These are phyloP conservation scores for Ophiosphaerella narmari DNA, from an alignment of 2,329 filamentous ascomycete species.

Conservation along the genomic window DNA sequence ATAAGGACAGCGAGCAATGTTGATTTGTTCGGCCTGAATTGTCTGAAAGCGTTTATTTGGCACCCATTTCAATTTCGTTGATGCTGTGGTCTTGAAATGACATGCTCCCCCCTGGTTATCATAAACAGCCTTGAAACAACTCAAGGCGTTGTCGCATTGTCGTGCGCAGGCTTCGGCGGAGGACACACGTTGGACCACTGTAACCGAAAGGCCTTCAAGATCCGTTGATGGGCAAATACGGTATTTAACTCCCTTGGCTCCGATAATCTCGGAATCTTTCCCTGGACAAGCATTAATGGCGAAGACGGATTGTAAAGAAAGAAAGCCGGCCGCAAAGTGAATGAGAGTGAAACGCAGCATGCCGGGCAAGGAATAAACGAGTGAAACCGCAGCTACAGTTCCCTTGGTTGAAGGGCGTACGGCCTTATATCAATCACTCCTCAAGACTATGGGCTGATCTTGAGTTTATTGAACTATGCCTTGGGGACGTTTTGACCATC, in stretches of 20 bases:
- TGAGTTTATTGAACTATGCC: too few species aligned
- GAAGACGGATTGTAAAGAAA: conserved; percentile 19
- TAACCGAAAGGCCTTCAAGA: conserved; percentile 16
- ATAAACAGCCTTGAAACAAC: conserved; percentile 35
- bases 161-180: conserved; percentile 27
- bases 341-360: conserved; percentile 20
- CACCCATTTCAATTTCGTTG: conserved; percentile 23
- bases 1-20: conserved; percentile 29
- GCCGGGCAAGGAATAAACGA: conserved; percentile 1
- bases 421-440: too few species aligned
- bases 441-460: too few species aligned
- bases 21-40: conserved; percentile 29
- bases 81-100: conserved; percentile 23
- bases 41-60: conserved; percentile 22
- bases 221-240: conserved; percentile 27
- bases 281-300: conserved; percentile 27
- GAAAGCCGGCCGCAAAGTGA: conserved; percentile 15
- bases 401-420: too few species aligned
- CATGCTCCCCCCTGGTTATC: conserved; percentile 23
- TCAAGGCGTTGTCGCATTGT: conserved; percentile 20
- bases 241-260: conserved; percentile 24
- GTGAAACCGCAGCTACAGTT: too few species aligned
- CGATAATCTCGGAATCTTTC: conserved; percentile 23
- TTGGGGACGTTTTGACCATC: too few species aligned
- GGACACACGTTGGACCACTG: conserved; percentile 16